phyloP scores from a whole-genome alignment of 305 asterid genomes.

The Rubia peregrina region DNA sequence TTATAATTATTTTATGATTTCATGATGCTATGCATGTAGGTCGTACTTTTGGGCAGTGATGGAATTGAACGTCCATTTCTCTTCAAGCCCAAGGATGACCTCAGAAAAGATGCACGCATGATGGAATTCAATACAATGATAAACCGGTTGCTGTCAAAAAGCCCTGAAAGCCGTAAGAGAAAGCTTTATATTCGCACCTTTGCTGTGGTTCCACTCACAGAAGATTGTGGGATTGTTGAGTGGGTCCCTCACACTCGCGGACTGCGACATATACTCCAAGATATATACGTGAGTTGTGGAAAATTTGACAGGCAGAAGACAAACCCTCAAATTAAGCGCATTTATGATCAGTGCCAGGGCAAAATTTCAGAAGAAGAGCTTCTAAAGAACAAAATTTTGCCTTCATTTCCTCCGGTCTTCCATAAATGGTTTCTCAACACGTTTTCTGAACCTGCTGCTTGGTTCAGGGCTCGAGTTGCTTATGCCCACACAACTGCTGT shows the following conservation, averaged over 20 bases:
- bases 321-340: conserved; percentile 83
- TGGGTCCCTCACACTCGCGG: conserved; percentile 99
- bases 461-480: conserved; percentile 97
- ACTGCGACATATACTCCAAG: conserved; percentile 90
- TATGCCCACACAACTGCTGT: conserved; percentile 97
- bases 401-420: conserved; percentile 94
- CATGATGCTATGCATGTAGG: conserved; percentile 29
- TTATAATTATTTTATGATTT: background rate
- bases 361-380: conserved; percentile 79
- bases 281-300: conserved; percentile 79
- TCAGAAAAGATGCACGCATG: conserved; percentile 98
- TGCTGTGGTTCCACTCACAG: conserved; percentile 91
- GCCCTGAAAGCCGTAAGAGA: conserved; percentile 93
- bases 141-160: conserved; percentile 77
- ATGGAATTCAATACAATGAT: conserved; percentile 99
- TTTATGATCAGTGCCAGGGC: conserved; percentile 83
- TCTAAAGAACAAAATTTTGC: conserved; percentile 78
- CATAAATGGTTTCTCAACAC: conserved; percentile 95
- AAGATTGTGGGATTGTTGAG: conserved; percentile 99
- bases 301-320: conserved; percentile 94
- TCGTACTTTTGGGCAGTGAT: conserved; percentile 90
- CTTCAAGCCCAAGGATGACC: conserved; percentile 98
- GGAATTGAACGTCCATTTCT: conserved; percentile 85
- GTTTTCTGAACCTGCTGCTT: conserved; percentile 96
- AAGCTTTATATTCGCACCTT: conserved; percentile 96